These are phyloP conservation scores for Talaromyces sp. DNA, from an alignment of 2,329 filamentous ascomycete species.

Conservation along the genomic window DNA sequence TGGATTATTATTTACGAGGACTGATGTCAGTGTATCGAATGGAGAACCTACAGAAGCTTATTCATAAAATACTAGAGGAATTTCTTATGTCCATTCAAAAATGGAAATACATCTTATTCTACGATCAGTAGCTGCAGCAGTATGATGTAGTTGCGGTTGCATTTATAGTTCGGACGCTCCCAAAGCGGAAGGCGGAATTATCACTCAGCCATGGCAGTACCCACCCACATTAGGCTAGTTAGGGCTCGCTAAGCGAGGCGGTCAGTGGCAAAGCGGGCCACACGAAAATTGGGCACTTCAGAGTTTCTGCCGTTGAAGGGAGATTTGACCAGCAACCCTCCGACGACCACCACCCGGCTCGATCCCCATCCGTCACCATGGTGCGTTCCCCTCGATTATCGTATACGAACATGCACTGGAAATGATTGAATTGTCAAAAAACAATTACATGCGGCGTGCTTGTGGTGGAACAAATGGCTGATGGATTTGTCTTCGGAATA, in stretches of 20 bases:
- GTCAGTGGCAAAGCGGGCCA: constrained; percentile 37
- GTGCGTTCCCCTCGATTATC: constrained; percentile 38
- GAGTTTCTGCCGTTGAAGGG: constrained; percentile 37
- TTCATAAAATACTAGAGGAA: too few species aligned
- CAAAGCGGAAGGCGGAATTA: background rate
- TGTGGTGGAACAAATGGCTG: constrained; percentile 17
- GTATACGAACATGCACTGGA: constrained; percentile 21
- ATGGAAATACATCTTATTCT: background rate
- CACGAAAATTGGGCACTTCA: constrained; percentile 46
- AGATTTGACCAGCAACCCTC: constrained; percentile 52
- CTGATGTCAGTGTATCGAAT: too few species aligned
- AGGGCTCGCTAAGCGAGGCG: constrained; percentile 51
- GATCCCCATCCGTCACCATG: constrained; percentile 59
- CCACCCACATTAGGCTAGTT: constrained; percentile 36
- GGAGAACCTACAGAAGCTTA: too few species aligned
- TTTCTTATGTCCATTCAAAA: too few species aligned
- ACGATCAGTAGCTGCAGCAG: background rate
- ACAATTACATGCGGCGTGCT: background rate
- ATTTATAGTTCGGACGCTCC: background rate
- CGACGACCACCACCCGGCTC: constrained; percentile 49
- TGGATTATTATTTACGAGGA: too few species aligned
- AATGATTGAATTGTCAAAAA: constrained; percentile 1
- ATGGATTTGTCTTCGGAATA: constrained; percentile 33
- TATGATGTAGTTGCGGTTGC: background rate
- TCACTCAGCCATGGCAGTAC: constrained; percentile 21